phyloP scores from a whole-genome alignment of 805 yeast genomes.

The Brettanomyces naardenensis region DNA sequence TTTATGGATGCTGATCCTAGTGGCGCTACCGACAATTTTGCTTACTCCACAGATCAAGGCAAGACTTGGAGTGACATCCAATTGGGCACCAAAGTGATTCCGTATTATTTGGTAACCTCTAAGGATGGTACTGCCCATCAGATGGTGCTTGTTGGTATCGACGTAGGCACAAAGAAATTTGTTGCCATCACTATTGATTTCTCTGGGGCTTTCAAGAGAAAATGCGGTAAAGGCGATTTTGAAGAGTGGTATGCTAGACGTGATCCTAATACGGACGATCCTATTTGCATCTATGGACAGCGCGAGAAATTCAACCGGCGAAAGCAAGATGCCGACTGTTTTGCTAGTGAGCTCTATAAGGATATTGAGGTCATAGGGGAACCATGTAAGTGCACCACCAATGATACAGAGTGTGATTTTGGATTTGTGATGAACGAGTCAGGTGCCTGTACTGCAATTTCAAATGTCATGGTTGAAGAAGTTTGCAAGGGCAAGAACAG shows the following conservation, averaged over 20 bases:
- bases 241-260: conserved; percentile 57
- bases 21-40: conserved; percentile 14
- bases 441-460: conserved; percentile 40
- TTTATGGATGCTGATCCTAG: conserved; percentile 27
- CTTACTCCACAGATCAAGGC: conserved; percentile 70
- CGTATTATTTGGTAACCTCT: conserved; percentile 31
- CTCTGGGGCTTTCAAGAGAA: conserved; percentile 38
- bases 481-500: conserved; percentile 16
- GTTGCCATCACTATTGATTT: conserved; percentile 43
- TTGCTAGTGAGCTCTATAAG: conserved; percentile 38
- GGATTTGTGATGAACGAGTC: conserved; percentile 32
- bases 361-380: conserved; percentile 42
- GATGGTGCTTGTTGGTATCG: conserved; percentile 43
- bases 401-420: conserved; percentile 64
- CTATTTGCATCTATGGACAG: conserved; percentile 62
- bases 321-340: conserved; percentile 57
- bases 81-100: conserved; percentile 25
- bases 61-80: conserved; percentile 46
- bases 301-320: conserved; percentile 57
- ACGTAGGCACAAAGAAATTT: conserved; percentile 8
- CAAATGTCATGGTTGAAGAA: conserved; percentile 8
- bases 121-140: conserved; percentile 63
- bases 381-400: conserved; percentile 54
- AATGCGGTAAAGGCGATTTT: conserved; percentile 44
- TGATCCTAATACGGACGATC: conserved; percentile 23